Percentiles rank a stretch among this genome's conserved stretches.
phyloP scores from a whole-genome alignment of 2,329 filamentous ascomycete genomes.

The Thelonectria olida region DNA sequence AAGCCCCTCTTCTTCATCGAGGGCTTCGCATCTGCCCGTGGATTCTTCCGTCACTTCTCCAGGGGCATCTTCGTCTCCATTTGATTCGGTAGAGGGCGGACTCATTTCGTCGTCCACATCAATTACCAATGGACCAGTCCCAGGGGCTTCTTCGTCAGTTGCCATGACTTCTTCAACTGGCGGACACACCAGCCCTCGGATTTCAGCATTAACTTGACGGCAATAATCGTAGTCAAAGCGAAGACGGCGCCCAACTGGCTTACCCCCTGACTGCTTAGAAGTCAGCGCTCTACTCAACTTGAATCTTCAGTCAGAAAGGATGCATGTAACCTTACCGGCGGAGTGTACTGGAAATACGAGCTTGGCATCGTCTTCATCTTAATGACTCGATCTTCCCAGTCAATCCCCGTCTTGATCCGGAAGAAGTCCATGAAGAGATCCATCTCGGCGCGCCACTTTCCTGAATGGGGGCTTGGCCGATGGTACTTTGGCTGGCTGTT shows the following conservation, averaged over 20 bases:
- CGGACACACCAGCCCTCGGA: conserved; percentile 42
- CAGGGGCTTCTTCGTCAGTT: neutral
- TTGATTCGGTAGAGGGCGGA: neutral
- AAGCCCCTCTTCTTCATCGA: too few species aligned
- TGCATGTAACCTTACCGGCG: conserved; percentile 52
- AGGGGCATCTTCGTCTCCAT: too few species aligned
- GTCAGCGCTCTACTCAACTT: conserved; percentile 6
- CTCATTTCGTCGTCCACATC: neutral
- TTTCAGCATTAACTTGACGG: conserved; percentile 44
- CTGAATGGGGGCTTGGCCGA: conserved; percentile 50
- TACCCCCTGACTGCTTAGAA: conserved; percentile 45
- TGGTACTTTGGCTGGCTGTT: conserved; percentile 48
- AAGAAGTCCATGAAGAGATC: conserved; percentile 66
- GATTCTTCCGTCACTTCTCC: neutral
- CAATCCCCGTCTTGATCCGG: conserved; percentile 61
- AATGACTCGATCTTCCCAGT: conserved; percentile 66
- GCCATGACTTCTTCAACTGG: conserved; percentile 21
- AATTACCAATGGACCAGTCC: neutral
- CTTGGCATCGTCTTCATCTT: conserved; percentile 43
- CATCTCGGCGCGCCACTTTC: conserved; percentile 55
- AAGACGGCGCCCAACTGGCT: conserved; percentile 48
- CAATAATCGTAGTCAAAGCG: conserved; percentile 46
- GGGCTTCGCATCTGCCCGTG: too few species aligned
- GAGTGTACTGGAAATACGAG: conserved; percentile 54
- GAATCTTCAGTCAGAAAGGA: neutral